Conservation (phyloP, 2,329 filamentous ascomycete species). For the Sclerotinia borealis region DNA sequence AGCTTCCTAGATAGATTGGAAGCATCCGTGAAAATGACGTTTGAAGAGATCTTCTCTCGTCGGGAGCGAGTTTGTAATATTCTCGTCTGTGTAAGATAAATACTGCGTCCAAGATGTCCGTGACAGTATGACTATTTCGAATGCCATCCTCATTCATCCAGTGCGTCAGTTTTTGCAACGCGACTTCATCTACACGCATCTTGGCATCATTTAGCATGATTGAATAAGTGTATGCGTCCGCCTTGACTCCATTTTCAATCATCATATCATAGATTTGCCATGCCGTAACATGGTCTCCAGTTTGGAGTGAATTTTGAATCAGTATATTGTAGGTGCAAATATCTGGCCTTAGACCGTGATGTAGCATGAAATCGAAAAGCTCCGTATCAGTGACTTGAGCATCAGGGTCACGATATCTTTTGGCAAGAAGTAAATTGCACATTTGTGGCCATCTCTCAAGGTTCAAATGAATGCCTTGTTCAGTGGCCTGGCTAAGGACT, state of each 20-base stretch:
- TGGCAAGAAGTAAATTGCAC: slow-evolving; percentile 53
- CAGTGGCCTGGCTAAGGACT: slow-evolving; percentile 37
- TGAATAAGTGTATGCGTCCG: slow-evolving; percentile 62
- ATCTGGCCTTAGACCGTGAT: slow-evolving; percentile 58
- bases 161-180: slow-evolving; percentile 49
- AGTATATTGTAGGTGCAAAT: slow-evolving; percentile 58
- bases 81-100: not conserved
- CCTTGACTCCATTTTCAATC: slow-evolving; percentile 49
- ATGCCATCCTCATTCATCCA: slow-evolving; percentile 44
- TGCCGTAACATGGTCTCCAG: slow-evolving; percentile 55
- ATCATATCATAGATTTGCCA: slow-evolving; percentile 61
- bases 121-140: slow-evolving; percentile 43
- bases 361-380: slow-evolving; percentile 50
- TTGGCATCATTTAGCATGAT: slow-evolving; percentile 69
- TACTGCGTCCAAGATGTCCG: slow-evolving; percentile 41
- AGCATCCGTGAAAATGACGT: slow-evolving; percentile 30
- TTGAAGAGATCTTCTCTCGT: slow-evolving; percentile 8
- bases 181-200: slow-evolving; percentile 31
- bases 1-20: slow-evolving; percentile 30
- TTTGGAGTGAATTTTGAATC: slow-evolving; percentile 64
- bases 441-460: slow-evolving; percentile 43
- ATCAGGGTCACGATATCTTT: slow-evolving; percentile 31
- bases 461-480: slow-evolving; percentile 41
- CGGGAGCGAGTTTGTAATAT: not conserved
- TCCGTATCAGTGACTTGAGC: slow-evolving; percentile 44